Evolutionary conservation across 2,329 filamentous ascomycete genomes (phyloP).

Genomic region (Aspergillus viridinutans): DNA sequence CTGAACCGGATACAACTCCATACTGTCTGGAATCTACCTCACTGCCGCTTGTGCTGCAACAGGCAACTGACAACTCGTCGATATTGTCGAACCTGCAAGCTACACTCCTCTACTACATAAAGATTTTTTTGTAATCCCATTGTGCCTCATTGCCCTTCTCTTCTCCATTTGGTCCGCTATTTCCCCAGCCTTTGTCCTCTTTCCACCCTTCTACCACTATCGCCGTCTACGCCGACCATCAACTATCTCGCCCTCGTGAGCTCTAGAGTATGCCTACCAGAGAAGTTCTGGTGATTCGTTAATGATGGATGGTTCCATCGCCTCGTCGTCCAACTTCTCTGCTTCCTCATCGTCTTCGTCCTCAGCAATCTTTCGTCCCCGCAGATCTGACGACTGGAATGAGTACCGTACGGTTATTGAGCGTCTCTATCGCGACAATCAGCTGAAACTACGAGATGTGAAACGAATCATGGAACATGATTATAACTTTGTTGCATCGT

Average conservation of each 20-base stretch:
- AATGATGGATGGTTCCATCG: slow-evolving; percentile 23
- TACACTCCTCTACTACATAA: background rate
- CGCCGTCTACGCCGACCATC: background rate
- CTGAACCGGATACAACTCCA: background rate
- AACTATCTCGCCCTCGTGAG: slow-evolving; percentile 10
- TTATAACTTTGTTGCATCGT: slow-evolving; percentile 36
- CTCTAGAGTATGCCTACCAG: slow-evolving; percentile 19
- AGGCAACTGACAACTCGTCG: background rate
- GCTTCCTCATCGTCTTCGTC: slow-evolving; percentile 14
- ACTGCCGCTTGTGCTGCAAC: background rate
- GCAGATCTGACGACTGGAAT: slow-evolving; percentile 36
- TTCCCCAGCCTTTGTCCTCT: slow-evolving; percentile 7
- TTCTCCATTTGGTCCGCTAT: background rate
- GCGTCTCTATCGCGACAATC: slow-evolving; percentile 32
- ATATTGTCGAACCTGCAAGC: background rate
- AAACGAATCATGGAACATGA: slow-evolving; percentile 35
- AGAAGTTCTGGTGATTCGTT: slow-evolving; percentile 6
- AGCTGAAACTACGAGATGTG: slow-evolving; percentile 34
- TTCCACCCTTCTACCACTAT: background rate
- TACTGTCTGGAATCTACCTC: background rate
- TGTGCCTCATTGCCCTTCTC: background rate
- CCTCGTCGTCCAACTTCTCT: slow-evolving; percentile 17
- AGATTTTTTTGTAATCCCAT: background rate
- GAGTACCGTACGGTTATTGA: slow-evolving; percentile 33
- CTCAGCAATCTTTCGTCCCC: slow-evolving; percentile 28